Conservation (phyloP, 1,284 basidiomycete species). For the Pholiota adiposa region DNA sequence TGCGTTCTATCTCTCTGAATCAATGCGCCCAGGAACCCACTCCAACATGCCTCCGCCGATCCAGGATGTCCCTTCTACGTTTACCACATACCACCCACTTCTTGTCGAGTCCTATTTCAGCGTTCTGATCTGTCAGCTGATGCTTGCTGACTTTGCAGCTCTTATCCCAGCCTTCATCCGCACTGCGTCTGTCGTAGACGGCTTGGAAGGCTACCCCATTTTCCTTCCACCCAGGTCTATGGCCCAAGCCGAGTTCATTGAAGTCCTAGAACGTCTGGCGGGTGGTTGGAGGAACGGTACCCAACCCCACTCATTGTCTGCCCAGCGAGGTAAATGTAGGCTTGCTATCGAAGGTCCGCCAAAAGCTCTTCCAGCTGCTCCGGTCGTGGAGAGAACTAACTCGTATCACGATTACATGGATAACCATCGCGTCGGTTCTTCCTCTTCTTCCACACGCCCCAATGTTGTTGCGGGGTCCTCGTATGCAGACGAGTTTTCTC, state of each 20-base stretch:
- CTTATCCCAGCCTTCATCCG: constrained; percentile 65
- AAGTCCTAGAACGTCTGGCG: constrained; percentile 77
- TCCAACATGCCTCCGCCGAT: constrained; percentile 35
- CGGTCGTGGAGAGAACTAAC: constrained; percentile 17
- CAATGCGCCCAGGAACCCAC: constrained; percentile 61
- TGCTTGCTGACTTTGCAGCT: constrained; percentile 71
- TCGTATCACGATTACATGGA: constrained; percentile 22
- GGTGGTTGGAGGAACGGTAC: constrained; percentile 67
- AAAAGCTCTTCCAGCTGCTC: constrained; percentile 20
- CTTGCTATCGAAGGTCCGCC: constrained; percentile 48
- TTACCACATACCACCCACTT: constrained; percentile 85
- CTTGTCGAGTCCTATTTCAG: constrained; percentile 84
- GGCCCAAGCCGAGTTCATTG: constrained; percentile 84
- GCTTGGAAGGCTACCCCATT: constrained; percentile 82
- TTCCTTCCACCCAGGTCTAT: constrained; percentile 83
- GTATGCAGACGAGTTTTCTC: background rate
- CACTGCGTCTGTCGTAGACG: constrained; percentile 70
- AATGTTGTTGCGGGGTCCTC: constrained; percentile 1
- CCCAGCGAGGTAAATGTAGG: constrained; percentile 40
- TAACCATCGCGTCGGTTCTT: constrained; percentile 22
- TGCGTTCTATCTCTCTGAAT: constrained; percentile 70
- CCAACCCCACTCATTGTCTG: constrained; percentile 55
- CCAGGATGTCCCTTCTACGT: constrained; percentile 43
- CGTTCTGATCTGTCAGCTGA: constrained; percentile 68
- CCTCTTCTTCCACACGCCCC: constrained; percentile 18